A percentile compares a stretch with the other conserved stretches of the same genome.
These are phyloP conservation scores for Cyclotella sp. DNA, from an alignment of 108 stramenopile species.

Conservation along the genomic window DNA sequence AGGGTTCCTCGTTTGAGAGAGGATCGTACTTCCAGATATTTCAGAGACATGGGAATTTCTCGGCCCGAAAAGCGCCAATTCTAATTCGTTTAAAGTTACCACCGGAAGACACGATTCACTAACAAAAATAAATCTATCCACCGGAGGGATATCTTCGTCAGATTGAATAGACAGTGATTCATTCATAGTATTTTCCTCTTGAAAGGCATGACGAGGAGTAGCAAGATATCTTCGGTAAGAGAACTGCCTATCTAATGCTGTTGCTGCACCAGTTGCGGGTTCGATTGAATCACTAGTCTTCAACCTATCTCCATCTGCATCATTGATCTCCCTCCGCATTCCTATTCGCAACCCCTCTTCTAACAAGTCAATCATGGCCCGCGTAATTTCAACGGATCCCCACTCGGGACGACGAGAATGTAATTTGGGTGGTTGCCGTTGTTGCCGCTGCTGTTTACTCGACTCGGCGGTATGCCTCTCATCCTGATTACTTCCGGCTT, in stretches of 20 bases:
- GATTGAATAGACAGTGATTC: constrained; percentile 9
- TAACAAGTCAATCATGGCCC: constrained; percentile 89
- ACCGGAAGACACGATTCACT: constrained; percentile 91
- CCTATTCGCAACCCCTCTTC: constrained; percentile 74
- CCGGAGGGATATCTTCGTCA: constrained; percentile 54
- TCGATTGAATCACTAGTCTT: too few relatives aligned
- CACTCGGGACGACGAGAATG: constrained; percentile 77
- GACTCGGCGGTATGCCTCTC: background rate
- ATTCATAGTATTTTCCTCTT: constrained; percentile 16
- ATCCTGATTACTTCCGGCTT: constrained; percentile 38
- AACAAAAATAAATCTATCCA: constrained; percentile 84
- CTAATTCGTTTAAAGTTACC: constrained; percentile 65
- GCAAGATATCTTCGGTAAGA: constrained; percentile 42
- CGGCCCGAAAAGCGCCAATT: constrained; percentile 57
- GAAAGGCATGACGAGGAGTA: constrained; percentile 27
- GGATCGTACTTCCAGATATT: constrained; percentile 1
- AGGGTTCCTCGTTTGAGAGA: constrained; percentile 6
- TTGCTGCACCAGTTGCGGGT: background rate
- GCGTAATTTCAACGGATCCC: constrained; percentile 92
- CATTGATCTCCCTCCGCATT: constrained; percentile 44
- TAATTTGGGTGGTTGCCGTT: constrained; percentile 55
- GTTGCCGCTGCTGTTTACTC: background rate
- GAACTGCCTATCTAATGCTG: background rate
- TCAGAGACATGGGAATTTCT: background rate
- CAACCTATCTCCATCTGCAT: constrained; percentile 43